These are phyloP conservation scores for Catunica adiposa DNA, from an alignment of 2,329 filamentous ascomycete genomes.

Conservation along the genomic window DNA sequence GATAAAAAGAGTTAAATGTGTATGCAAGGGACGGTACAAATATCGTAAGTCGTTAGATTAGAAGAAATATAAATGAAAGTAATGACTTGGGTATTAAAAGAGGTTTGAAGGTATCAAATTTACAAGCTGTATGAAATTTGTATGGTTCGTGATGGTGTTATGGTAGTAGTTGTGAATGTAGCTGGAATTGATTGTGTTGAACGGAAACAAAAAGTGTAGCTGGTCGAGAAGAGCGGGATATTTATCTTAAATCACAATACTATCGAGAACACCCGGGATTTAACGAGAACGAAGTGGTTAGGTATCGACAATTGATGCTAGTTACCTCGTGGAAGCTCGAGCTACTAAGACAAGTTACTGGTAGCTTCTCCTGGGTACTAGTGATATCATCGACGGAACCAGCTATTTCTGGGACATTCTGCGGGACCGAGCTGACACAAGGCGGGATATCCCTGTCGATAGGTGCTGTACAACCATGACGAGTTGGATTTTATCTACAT, in stretches of 20 bases:
- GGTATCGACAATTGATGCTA: not conserved
- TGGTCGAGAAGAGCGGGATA: not conserved
- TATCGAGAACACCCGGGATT: not conserved
- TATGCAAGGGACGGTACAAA: constrained; percentile 5
- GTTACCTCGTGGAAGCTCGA: not conserved
- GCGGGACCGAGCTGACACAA: not conserved
- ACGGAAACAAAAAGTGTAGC: not conserved
- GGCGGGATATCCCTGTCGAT: constrained; percentile 6
- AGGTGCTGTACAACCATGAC: not conserved
- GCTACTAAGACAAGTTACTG: constrained; percentile 4
- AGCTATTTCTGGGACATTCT: constrained; percentile 14
- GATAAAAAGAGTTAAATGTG: too few relatives aligned
- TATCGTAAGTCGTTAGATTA: not conserved
- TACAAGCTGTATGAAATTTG: not conserved
- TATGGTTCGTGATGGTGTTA: not conserved
- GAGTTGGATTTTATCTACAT: not conserved
- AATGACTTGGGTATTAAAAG: constrained; percentile 2
- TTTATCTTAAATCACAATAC: not conserved
- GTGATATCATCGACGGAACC: constrained; percentile 12
- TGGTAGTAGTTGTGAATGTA: not conserved
- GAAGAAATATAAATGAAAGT: not conserved
- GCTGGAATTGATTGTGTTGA: not conserved
- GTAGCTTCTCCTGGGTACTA: constrained; percentile 9
- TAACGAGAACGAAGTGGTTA: not conserved
- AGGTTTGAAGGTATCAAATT: not conserved